Evolutionary conservation across 1,284 basidiomycete genomes (phyloP), one percentile per base, ranked within the genome.

Genomic region (Rhodotorula mucilaginosa): DNA sequence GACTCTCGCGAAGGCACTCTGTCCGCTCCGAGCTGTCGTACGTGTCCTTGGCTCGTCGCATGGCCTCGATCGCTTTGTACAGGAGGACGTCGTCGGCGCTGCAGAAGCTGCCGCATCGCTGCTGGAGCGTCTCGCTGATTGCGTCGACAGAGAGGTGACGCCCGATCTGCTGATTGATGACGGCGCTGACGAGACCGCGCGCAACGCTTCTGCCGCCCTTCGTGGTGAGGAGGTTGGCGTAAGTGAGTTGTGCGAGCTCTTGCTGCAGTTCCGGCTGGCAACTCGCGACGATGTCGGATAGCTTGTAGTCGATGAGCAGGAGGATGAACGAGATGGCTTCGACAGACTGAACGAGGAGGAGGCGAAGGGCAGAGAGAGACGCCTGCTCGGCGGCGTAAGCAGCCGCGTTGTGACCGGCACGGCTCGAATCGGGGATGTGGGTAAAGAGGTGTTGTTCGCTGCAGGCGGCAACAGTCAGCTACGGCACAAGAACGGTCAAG

Each of bases 61-160:
- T 86, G 76, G 90, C 92, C 82, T 99, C 97, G 79, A 93, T 90
- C 1, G 96, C 96, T 85, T 99, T 99, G 85, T 99, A 98, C 62
- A 97, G 83, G 84, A 97, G 91, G 58, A 99, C 97, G 82, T 99
- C 97, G 79, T 97, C 97, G 0, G 96, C 90, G 78, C 93, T 95
- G 82, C 95, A 98, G 86, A 99, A 99, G 26, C 92, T 92, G 1
- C 94, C 95, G 79, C 97, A 99, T 79, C 93, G 87, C 79, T 91
- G 89, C 80, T 99, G 96, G 48, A 99, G 83, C 65, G 93, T 89
- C 78, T 97, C 92, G 78, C 93, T 96, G 78, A 99, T 91, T 5
- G 92, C 92, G 81, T 99, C 97, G 74, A 97, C 90, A 92, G 94
- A 93, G 63, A 94, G 90, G 80, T 97, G 93, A 79, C 96, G 91